Evolutionary conservation across 2,329 filamentous ascomycete species (phyloP), one percentile per base, ranked within the genome.

Genomic region (Ceratocystis variospora): DNA sequence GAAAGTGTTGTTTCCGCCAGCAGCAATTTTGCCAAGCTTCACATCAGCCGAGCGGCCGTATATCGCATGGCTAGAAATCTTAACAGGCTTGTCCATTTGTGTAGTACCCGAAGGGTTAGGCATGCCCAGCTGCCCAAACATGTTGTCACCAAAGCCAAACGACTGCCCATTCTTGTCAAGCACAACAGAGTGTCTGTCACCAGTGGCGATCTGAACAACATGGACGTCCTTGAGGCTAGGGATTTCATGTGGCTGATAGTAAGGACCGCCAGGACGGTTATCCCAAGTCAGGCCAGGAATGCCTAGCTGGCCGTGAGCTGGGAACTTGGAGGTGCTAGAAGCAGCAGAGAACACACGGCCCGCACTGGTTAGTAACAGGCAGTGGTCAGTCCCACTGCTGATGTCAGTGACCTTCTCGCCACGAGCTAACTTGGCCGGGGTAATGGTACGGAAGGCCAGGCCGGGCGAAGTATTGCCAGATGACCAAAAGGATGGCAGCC

Each of bases 341-440:
- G 90, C 93, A n/a, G 89, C 87, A 1, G 92, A 89, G 75, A 95
- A 97, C 44, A 97, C 82, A 50, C 93, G 88, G 0, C 94, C 94
- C 64, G 83, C 83, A 61, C 85, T 90, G 0, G 93, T 96, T 68
- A 96, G 80, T 62, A 99, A 80, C 0, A 97, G 80, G 41, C 87
- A 88, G 74, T 97, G 93, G 72, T 97, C 91, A 15, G 89, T 80
- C 1, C 94, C 94, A 69, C 87, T 85, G 68, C 84, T 83, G 67
- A 97, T 83, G 63, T 90, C 82, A 0, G 83, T 83, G 6, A 97
- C 79, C 67, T 82, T 88, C 75, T 96, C 92, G 41, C 83, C 84
- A 76, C 85, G 86, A 25, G 75, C 76, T 37, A 94, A 78, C 64
- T 81, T 80, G 7, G 77, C 74, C 0, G 90, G 90, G 15, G 84